phyloP scores from a whole-genome alignment of 257 asterid genomes.

The Linderniella brevidens region DNA sequence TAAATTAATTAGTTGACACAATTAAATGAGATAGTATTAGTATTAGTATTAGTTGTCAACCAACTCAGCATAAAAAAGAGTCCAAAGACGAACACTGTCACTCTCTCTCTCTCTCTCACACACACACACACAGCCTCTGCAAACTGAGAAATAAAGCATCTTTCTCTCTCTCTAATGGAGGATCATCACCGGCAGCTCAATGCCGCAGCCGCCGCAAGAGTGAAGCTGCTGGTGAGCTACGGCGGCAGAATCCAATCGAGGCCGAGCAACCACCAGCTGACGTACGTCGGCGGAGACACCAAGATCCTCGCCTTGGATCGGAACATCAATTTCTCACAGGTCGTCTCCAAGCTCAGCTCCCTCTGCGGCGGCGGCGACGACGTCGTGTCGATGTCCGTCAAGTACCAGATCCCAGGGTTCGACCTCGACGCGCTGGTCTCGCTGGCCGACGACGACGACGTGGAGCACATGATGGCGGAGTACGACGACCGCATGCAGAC shows the following conservation, averaged over 20 bases:
- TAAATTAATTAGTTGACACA: too few species aligned
- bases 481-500: slow-evolving; percentile 27
- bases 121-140: too few species aligned
- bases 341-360: slow-evolving; percentile 25
- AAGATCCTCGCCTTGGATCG: slow-evolving; percentile 65
- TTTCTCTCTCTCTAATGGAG: too few species aligned
- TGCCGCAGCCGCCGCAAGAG: slow-evolving; percentile 12
- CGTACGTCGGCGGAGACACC: slow-evolving; percentile 68
- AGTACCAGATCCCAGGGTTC: slow-evolving; percentile 66
- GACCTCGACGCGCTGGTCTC: slow-evolving; percentile 55
- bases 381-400: slow-evolving; percentile 19
- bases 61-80: too few species aligned
- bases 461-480: slow-evolving; percentile 79
- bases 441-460: slow-evolving; percentile 59
- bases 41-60: too few species aligned
- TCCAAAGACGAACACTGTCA: too few species aligned
- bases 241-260: slow-evolving; percentile 60
- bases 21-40: too few species aligned
- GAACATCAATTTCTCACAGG: slow-evolving; percentile 25
- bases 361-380: slow-evolving; percentile 11
- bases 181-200: too few species aligned
- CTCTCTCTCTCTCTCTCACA: too few species aligned
- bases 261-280: slow-evolving; percentile 36
- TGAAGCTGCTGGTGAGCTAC: slow-evolving; percentile 55
- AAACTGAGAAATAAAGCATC: too few species aligned